phyloP scores from a whole-genome alignment of 768 basidiomycete species.

The Boletales sp. region DNA sequence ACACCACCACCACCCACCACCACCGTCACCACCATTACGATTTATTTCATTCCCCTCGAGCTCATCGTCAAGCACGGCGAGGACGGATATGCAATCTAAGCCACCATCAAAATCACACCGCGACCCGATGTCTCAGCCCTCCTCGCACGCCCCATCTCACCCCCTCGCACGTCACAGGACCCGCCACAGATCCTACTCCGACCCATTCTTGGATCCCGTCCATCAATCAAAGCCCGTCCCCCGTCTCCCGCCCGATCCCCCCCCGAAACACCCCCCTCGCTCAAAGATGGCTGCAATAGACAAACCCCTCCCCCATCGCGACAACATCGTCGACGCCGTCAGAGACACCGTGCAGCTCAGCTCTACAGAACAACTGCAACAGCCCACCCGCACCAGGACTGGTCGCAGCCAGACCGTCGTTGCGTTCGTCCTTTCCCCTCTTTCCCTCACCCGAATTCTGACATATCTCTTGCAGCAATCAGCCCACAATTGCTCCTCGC shows the following conservation, averaged over 20 bases:
- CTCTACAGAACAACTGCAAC: constrained; percentile 30
- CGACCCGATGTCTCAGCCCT: background rate
- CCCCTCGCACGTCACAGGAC: constrained; percentile 27
- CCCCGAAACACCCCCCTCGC: constrained; percentile 27
- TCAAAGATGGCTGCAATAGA: constrained; percentile 24
- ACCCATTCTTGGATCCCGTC: constrained; percentile 48
- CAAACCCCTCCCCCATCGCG: constrained; percentile 33
- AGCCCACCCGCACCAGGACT: constrained; percentile 43
- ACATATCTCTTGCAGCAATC: constrained; percentile 14
- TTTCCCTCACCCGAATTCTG: constrained; percentile 17
- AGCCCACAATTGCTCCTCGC: constrained; percentile 21
- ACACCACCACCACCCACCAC: too few species aligned
- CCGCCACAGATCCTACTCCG: constrained; percentile 46
- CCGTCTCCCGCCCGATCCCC: constrained; percentile 40
- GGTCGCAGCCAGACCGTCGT: constrained; percentile 56
- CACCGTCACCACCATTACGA: too few species aligned
- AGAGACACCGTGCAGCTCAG: constrained; percentile 65
- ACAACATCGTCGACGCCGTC: constrained; percentile 57
- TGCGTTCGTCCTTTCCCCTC: constrained; percentile 19
- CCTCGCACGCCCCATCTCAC: constrained; percentile 1
- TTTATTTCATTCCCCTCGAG: too few species aligned
- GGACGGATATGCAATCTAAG: constrained; percentile 8
- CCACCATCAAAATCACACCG: constrained; percentile 23
- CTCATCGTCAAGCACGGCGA: too few species aligned
- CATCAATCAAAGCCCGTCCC: constrained; percentile 31